Evolutionary conservation across 208 protist genomes (phyloP).

Genomic region (Trypanosomatidae sp.): DNA sequence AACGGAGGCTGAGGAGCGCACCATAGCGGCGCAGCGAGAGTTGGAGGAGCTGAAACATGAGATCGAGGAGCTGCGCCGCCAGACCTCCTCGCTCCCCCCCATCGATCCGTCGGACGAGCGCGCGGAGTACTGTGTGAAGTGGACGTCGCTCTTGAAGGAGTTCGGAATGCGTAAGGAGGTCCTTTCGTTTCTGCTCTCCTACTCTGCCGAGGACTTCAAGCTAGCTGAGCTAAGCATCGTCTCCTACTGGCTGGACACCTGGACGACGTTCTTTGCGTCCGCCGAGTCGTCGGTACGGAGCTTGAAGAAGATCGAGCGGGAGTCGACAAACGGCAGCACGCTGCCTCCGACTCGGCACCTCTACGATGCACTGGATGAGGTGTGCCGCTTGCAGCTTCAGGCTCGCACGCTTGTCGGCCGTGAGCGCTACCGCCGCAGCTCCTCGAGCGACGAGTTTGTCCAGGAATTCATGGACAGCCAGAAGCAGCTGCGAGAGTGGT

Average conservation of each 20-base stretch:
- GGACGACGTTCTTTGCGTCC: slow-evolving; percentile 48
- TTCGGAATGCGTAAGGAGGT: slow-evolving; percentile 49
- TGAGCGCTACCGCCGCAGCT: slow-evolving; percentile 56
- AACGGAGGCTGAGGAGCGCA: slow-evolving; percentile 10
- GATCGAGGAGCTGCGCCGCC: slow-evolving; percentile 18
- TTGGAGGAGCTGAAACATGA: slow-evolving; percentile 3
- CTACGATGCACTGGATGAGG: slow-evolving; percentile 54
- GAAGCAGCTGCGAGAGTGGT: slow-evolving; percentile 73
- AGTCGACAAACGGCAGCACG: neutral
- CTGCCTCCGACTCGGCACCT: slow-evolving; percentile 49
- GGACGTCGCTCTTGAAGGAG: slow-evolving; percentile 44
- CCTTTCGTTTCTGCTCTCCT: slow-evolving; percentile 45
- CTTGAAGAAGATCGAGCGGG: slow-evolving; percentile 46
- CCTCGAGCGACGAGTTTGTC: slow-evolving; percentile 47
- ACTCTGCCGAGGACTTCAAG: slow-evolving; percentile 50
- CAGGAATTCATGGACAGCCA: slow-evolving; percentile 70
- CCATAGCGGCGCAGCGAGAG: slow-evolving; percentile 9
- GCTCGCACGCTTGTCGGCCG: slow-evolving; percentile 63
- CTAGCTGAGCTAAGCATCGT: slow-evolving; percentile 44
- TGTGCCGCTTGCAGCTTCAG: slow-evolving; percentile 75
- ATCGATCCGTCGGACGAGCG: slow-evolving; percentile 11
- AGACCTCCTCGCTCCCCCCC: slow-evolving; percentile 12
- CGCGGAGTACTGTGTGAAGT: slow-evolving; percentile 29
- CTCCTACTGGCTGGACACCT: slow-evolving; percentile 61
- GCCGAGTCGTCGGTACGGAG: slow-evolving; percentile 32